Percentiles rank a stretch among this genome's conserved stretches.
phyloP scores from a whole-genome alignment of 1,284 basidiomycete species.

The Heterobasidion irregulare region DNA sequence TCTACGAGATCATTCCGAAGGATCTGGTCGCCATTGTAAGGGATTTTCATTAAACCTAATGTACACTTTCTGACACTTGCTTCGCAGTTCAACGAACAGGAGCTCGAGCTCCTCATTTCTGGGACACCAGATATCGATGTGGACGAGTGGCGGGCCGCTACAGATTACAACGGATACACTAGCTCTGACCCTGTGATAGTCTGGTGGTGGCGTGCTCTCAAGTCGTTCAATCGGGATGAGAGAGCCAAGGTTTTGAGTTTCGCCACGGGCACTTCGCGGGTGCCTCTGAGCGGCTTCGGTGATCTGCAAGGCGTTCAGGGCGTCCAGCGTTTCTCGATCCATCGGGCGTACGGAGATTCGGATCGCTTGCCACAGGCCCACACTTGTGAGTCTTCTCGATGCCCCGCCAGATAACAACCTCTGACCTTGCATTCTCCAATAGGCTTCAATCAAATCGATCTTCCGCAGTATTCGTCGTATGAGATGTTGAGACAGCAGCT shows the following conservation, averaged over 20 bases:
- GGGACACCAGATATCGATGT: conserved; percentile 98
- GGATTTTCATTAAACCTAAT: conserved; percentile 10
- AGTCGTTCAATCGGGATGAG: conserved; percentile 96
- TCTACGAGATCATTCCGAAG: conserved; percentile 94
- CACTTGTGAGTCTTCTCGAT: conserved; percentile 56
- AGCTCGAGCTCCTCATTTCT: conserved; percentile 95
- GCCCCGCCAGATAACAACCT: conserved; percentile 15
- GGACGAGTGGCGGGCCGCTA: conserved; percentile 95
- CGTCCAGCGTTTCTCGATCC: conserved; percentile 93
- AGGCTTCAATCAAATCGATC: conserved; percentile 84
- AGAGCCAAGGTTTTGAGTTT: conserved; percentile 95
- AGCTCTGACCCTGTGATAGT: conserved; percentile 90
- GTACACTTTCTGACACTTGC: conserved; percentile 23
- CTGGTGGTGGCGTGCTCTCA: conserved; percentile 99
- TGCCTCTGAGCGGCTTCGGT: conserved; percentile 89
- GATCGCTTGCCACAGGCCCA: conserved; percentile 87
- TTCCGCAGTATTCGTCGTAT: conserved; percentile 88
- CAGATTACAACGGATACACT: conserved; percentile 83
- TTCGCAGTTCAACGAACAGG: conserved; percentile 89
- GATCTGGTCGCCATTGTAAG: conserved; percentile 73
- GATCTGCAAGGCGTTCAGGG: conserved; percentile 94
- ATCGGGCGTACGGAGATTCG: conserved; percentile 82
- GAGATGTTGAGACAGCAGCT: conserved; percentile 89
- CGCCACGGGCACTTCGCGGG: conserved; percentile 90
- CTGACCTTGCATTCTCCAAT: conserved; percentile 8